These are phyloP conservation scores for Pseudogymnoascus sp. DNA, from an alignment of 2,329 filamentous ascomycete genomes.

Conservation along the genomic window DNA sequence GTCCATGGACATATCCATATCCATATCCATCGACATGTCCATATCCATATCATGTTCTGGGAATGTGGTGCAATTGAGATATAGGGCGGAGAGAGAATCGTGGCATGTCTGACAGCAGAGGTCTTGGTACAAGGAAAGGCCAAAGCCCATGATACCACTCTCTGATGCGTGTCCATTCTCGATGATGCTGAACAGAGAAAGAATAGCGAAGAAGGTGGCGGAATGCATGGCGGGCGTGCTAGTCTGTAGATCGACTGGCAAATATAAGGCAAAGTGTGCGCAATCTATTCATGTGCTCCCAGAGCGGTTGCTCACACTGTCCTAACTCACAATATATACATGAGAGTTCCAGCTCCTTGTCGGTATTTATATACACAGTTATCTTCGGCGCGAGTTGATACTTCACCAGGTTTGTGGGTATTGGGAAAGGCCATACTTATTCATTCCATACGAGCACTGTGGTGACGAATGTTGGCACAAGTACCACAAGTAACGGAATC, in stretches of 20 bases:
- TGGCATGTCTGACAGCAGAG: slow-evolving; percentile 25
- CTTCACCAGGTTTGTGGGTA: neutral
- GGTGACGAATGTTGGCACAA: neutral
- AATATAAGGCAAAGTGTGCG: neutral
- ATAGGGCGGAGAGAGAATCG: slow-evolving; percentile 22
- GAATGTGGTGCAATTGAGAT: slow-evolving; percentile 25
- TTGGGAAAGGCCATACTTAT: neutral
- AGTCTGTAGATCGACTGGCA: neutral
- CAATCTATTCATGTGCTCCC: neutral
- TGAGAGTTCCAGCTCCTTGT: neutral
- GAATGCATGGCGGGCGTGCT: neutral
- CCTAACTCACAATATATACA: neutral
- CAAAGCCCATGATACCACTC: slow-evolving; percentile 25
- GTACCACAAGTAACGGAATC: neutral
- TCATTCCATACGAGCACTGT: neutral
- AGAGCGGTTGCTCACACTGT: neutral
- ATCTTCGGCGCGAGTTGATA: neutral
- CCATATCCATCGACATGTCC: slow-evolving; percentile 21
- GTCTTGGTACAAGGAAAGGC: slow-evolving; percentile 24
- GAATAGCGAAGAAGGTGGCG: neutral
- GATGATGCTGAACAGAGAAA: neutral
- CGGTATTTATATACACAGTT: neutral
- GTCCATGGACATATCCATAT: slow-evolving; percentile 20
- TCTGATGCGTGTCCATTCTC: slow-evolving; percentile 9
- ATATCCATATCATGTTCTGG: slow-evolving; percentile 2